phyloP scores from a whole-genome alignment of 768 basidiomycete genomes.

The Mrakia blollopis region DNA sequence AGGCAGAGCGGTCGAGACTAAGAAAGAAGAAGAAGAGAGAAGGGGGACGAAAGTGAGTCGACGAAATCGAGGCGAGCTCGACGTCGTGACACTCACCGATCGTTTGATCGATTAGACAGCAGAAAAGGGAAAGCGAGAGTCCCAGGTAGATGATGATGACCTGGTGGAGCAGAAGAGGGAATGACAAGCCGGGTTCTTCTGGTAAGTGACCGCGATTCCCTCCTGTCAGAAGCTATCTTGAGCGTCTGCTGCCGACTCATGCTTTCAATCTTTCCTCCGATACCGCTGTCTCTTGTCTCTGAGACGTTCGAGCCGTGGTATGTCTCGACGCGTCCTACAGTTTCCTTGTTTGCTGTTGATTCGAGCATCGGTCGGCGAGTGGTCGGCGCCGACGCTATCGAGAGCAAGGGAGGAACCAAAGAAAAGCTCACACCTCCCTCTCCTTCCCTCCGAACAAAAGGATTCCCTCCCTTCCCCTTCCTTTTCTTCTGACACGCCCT shows the following conservation, averaged over 20 bases:
- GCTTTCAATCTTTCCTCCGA: too few relatives aligned
- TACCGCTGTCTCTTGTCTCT: too few relatives aligned
- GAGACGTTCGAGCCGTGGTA: too few relatives aligned
- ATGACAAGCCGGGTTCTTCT: background rate
- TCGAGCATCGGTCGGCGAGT: background rate
- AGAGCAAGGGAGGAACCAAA: background rate
- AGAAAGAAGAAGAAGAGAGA: background rate
- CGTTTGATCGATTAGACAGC: slow-evolving; percentile 58
- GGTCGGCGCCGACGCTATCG: background rate
- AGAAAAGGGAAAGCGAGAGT: background rate
- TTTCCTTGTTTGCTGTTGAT: background rate
- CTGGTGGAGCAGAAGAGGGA: background rate
- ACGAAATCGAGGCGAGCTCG: too few relatives aligned
- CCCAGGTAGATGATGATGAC: slow-evolving; percentile 17
- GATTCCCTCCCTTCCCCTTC: background rate
- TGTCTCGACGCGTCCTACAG: background rate
- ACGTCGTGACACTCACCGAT: slow-evolving; percentile 47
- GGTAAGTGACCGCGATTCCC: background rate
- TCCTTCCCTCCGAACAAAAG: background rate
- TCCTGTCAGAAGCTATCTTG: background rate
- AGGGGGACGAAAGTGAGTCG: too few relatives aligned
- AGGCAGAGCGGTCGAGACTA: slow-evolving; percentile 65
- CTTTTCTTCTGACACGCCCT: background rate
- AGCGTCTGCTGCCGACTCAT: background rate
- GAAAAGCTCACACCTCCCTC: background rate